Evolutionary conservation across 352 stramenopile genomes (phyloP).

Genomic region (Stramenopiles sp.): DNA sequence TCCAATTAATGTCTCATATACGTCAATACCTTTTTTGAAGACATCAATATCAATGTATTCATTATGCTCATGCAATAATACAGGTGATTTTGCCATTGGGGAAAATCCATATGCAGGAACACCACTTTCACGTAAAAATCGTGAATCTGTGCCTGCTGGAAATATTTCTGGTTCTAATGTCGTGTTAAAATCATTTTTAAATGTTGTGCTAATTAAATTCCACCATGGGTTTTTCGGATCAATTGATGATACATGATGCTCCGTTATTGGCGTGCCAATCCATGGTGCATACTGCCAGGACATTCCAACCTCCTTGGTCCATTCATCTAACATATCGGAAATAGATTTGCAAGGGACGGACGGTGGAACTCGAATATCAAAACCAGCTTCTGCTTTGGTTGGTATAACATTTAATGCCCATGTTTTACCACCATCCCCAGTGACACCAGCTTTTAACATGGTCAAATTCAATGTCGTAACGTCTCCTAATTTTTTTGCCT

Average conservation of each 20-base stretch:
- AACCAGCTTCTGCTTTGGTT: conserved; percentile 55
- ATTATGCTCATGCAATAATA: conserved; percentile 87
- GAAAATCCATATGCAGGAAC: conserved; percentile 75
- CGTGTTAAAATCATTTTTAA: conserved; percentile 30
- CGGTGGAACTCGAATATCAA: conserved; percentile 85
- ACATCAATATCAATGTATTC: conserved; percentile 69
- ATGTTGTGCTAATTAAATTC: neutral
- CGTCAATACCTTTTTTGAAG: conserved; percentile 69
- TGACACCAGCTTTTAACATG: conserved; percentile 64
- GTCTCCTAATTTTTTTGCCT: conserved; percentile 72
- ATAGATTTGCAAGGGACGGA: conserved; percentile 16
- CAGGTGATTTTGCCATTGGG: conserved; percentile 76
- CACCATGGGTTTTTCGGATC: conserved; percentile 26
- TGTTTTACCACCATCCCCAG: conserved; percentile 41
- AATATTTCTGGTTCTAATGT: conserved; percentile 69
- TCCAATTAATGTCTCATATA: conserved; percentile 48
- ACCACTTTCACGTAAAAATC: conserved; percentile 64
- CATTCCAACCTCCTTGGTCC: too few species aligned
- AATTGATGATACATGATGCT: too few species aligned
- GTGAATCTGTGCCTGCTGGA: conserved; percentile 72
- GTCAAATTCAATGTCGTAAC: conserved; percentile 87
- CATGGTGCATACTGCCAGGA: too few species aligned
- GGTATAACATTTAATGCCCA: conserved; percentile 82
- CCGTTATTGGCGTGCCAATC: too few species aligned
- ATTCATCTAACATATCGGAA: conserved; percentile 20